Percentiles rank a stretch among this genome's conserved stretches.
phyloP scores from a whole-genome alignment of 2,329 filamentous ascomycete genomes.

The Colletotrichum filicis region DNA sequence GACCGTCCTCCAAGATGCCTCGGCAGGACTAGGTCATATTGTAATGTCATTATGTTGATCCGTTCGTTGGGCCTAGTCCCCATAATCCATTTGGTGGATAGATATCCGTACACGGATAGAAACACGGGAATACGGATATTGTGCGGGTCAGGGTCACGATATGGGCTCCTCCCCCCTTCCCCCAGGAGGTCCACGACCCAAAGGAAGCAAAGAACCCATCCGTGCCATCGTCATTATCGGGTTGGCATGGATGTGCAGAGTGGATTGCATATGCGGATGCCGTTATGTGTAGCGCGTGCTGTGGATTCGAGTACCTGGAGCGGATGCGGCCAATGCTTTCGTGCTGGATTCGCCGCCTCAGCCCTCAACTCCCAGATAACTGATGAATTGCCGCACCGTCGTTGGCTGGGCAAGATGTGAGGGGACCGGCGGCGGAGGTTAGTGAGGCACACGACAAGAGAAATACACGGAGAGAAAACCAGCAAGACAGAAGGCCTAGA shows the following conservation, averaged over 20 bases:
- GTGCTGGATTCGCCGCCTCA: neutral
- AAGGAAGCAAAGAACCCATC: neutral
- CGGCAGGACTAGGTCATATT: neutral
- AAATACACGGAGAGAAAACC: conserved; percentile 2
- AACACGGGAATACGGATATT: conserved; percentile 29
- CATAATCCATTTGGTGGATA: neutral
- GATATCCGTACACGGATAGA: conserved; percentile 2
- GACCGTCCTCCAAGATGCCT: neutral
- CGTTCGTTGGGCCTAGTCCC: neutral
- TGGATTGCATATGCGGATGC: conserved; percentile 17
- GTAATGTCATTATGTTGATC: conserved; percentile 12
- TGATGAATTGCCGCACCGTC: neutral
- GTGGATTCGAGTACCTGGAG: neutral
- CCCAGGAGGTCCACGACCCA: conserved; percentile 15
- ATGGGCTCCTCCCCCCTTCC: conserved; percentile 8
- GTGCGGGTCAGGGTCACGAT: conserved; percentile 14
- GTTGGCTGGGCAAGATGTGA: neutral
- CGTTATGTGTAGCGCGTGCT: neutral
- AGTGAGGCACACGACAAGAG: neutral
- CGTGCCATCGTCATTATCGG: conserved; percentile 27
- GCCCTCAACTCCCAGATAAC: neutral
- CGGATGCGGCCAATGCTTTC: neutral
- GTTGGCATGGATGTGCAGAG: conserved; percentile 17
- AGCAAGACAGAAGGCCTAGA: conserved; percentile 7
- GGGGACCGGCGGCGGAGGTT: too few relatives aligned